phyloP scores from a whole-genome alignment of 352 stramenopile genomes.

The Phytophthora pistaciae region DNA sequence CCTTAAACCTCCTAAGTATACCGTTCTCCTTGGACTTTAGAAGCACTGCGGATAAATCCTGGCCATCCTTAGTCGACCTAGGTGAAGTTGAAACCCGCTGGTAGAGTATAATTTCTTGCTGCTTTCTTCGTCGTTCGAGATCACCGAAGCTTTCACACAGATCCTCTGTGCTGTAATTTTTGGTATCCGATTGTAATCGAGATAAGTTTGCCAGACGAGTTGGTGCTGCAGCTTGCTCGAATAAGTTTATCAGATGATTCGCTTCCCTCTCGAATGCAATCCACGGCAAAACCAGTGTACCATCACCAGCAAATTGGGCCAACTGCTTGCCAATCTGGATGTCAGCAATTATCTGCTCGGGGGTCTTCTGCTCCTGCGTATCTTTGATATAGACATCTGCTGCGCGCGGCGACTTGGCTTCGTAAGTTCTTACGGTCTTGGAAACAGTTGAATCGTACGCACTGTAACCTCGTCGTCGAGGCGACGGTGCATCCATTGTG shows the following conservation, averaged over 20 bases:
- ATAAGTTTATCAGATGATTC: neutral
- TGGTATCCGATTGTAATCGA: neutral
- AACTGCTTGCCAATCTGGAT: slow-evolving; percentile 42
- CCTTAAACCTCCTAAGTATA: slow-evolving; percentile 9
- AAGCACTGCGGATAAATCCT: neutral
- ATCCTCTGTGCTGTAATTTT: neutral
- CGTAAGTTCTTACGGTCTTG: neutral
- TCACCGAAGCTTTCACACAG: slow-evolving; percentile 7
- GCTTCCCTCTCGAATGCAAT: slow-evolving; percentile 19
- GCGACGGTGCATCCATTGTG: neutral
- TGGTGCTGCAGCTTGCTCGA: neutral
- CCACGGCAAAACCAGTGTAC: slow-evolving; percentile 14
- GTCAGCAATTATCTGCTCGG: slow-evolving; percentile 43
- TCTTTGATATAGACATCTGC: slow-evolving; percentile 41
- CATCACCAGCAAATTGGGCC: slow-evolving; percentile 16
- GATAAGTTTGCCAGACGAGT: neutral
- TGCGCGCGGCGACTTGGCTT: slow-evolving; percentile 6
- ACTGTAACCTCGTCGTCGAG: neutral
- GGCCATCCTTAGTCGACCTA: neutral
- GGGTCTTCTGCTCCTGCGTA: slow-evolving; percentile 35
- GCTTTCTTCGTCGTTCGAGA: slow-evolving; percentile 16
- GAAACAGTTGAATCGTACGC: neutral
- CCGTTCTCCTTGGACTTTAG: neutral
- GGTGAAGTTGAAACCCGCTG: slow-evolving; percentile 10
- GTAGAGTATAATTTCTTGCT: slow-evolving; percentile 17